Evolutionary conservation across 805 yeast genomes (phyloP), one percentile per base, ranked within the genome.

Genomic region (Saturnispora hagleri): DNA sequence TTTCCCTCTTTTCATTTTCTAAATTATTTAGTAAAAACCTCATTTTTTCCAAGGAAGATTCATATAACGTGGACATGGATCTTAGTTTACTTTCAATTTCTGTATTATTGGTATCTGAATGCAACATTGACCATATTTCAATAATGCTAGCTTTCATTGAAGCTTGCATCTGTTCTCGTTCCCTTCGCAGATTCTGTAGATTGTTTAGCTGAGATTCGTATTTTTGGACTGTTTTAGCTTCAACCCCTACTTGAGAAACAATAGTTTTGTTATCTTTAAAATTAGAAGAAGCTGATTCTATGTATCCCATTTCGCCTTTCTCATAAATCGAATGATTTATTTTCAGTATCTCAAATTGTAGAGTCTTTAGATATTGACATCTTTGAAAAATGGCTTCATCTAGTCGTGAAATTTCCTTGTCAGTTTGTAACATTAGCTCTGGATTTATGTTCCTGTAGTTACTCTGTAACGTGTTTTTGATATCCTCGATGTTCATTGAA

Each of bases 11-110:
- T 65, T 81, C 78, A 27, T 71, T 67, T 46, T 76, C 74, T 27
- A 90, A 71, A 51, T 86, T 73, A 17, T 72, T 71, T 49, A 84
- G 62, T 58, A 89, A 89, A 27, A 57, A 55, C 49, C 77, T 73
- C 54, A 82, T 78, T 24, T 76, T 77, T 17, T 65, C 58, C n/a
- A 87, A 56, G 1, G 80, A 73, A 1, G 59, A 48, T 26, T 69
- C 68, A 2, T 81, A 76, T 22, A 86, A 65, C 5, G 74, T 70
- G 17, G 69, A 65, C 56, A 84, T 79, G 0, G 61, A 55, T 41
- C 58, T 62, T n/a, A 76, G 54, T 51, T 78, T 76, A 3, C 41
- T 42, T 22, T 62, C 64, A 20, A 66, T 68, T 13, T 61, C 55
- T 26, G 55, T 53, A 28, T 61, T 63, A 3, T 62, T 42, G 66